Base-by-base conservation (phyloP, 257 asterid species). In the Plantago elongata region DNA sequence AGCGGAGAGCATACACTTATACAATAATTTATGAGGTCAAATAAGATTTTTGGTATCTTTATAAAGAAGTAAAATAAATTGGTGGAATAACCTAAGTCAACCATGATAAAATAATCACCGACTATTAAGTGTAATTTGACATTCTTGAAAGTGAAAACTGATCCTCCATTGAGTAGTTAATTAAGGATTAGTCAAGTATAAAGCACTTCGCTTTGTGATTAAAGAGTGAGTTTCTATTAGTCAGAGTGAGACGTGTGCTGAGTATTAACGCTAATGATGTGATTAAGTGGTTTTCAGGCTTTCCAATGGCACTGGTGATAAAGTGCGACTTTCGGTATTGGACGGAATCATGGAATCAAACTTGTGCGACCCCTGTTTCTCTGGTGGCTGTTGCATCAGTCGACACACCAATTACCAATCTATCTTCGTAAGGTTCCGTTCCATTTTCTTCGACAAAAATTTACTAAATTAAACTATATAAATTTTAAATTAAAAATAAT, bases 261-360 rank as follows among this genome's bases (percentile, higher is more conserved):
- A 7, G 57, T 51, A 13, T 9, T 16, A 13, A 17, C 58, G 37
- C 58, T 34, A 34, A 1, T 34, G 40, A 34, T 34, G 40, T 47
- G 9, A 12, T 47, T n/a, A 52, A 52, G 38, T 52, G 57, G 38
- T 18, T 17, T 51, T 52, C 57, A 17, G 37, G 13, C 13, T 60
- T 44, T 59, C 42, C 4, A 1, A 1, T 22, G 27, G 64, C 52
- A 60, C 52, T 18, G 64, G 11, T 45, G 43, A 15, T 38, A 58
- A 42, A 58, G 10, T 8, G 5, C 13, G 11, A 60, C 64, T 60
- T 60, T 60, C 64, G 64, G 64, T 43, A 60, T 43, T 47, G 51
- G 43, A 34, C 13, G 43, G 64, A 60, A 44, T 60, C 54, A 60
- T 18, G 43, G 64, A 60, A 44, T 60, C 54, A 60, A 46, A 60